These are phyloP conservation scores for Hypoxylon lenormandii DNA, from an alignment of 495 filamentous ascomycete species.

Conservation along the genomic window DNA sequence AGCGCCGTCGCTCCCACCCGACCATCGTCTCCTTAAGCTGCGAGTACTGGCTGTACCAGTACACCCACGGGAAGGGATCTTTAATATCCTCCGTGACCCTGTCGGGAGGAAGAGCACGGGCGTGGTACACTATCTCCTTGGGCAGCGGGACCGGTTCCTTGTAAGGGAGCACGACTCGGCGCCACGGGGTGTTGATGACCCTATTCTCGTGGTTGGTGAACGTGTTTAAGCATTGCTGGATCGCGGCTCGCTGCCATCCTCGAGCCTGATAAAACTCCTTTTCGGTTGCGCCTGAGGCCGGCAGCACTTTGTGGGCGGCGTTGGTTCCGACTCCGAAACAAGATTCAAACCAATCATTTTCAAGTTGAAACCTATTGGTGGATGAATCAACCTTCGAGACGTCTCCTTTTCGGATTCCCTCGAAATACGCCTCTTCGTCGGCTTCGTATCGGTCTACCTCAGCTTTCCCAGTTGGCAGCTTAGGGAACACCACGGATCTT, in stretches of 20 bases:
- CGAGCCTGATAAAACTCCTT: constrained; percentile 41
- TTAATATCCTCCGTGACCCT: constrained; percentile 21
- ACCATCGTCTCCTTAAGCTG: constrained; percentile 36
- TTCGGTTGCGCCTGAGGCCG: not conserved
- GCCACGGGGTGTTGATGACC: constrained; percentile 43
- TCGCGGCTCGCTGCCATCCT: constrained; percentile 56
- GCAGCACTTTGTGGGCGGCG: not conserved
- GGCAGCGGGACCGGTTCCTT: constrained; percentile 29
- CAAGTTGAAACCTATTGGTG: constrained; percentile 21
- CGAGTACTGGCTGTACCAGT: constrained; percentile 29
- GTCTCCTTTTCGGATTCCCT: not conserved
- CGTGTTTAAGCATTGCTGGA: constrained; percentile 54
- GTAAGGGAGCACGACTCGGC: constrained; percentile 50
- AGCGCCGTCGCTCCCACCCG: constrained; percentile 40
- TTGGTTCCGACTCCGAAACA: constrained; percentile 16
- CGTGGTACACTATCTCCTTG: constrained; percentile 38
- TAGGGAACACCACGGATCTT: constrained; percentile 3
- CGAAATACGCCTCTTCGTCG: constrained; percentile 27
- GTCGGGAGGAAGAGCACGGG: constrained; percentile 26
- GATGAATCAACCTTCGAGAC: no score
- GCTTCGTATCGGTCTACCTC: constrained; percentile 6
- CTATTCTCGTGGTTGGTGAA: constrained; percentile 43
- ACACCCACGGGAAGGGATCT: constrained; percentile 47
- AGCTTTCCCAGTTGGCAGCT: not conserved
- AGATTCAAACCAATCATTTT: constrained; percentile 26